These are phyloP conservation scores for Ophiostoma ulmi DNA, from an alignment of 2,329 filamentous ascomycete genomes.

Conservation along the genomic window DNA sequence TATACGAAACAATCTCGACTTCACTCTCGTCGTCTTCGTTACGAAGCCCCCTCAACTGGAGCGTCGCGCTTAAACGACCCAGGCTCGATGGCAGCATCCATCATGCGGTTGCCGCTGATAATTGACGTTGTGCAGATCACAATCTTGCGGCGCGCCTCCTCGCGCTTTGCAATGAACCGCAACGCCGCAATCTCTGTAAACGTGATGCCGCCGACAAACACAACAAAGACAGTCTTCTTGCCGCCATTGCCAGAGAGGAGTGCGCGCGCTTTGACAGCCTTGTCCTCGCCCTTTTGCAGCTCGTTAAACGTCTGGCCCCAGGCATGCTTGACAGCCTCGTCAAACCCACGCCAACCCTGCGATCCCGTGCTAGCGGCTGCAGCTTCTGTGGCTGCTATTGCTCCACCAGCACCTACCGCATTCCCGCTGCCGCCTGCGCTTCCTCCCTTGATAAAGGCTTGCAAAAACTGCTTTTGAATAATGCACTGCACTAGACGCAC, in stretches of 20 bases:
- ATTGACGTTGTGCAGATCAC: slow-evolving; percentile 91
- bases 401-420: not conserved
- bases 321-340: slow-evolving; percentile 83
- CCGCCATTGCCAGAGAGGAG: slow-evolving; percentile 69
- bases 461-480: slow-evolving; percentile 80
- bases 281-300: slow-evolving; percentile 86
- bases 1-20: not conserved
- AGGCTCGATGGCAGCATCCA: slow-evolving; percentile 77
- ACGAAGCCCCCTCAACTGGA: not conserved
- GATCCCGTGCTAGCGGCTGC: slow-evolving; percentile 46
- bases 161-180: slow-evolving; percentile 66
- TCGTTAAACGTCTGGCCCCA: slow-evolving; percentile 88
- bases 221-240: slow-evolving; percentile 87
- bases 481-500: slow-evolving; percentile 88
- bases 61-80: slow-evolving; percentile 51
- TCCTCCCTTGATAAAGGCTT: slow-evolving; percentile 58
- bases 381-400: slow-evolving; percentile 31
- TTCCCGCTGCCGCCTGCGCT: not conserved
- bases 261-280: slow-evolving; percentile 79
- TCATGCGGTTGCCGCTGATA: slow-evolving; percentile 81
- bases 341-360: slow-evolving; percentile 88
- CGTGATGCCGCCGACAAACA: slow-evolving; percentile 94
- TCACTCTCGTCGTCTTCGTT: not conserved
- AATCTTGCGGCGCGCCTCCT: slow-evolving; percentile 53
- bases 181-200: slow-evolving; percentile 94